Base-by-base conservation (phyloP, 2,329 filamentous ascomycete genomes). In the Colletotrichum euphorbiae region DNA sequence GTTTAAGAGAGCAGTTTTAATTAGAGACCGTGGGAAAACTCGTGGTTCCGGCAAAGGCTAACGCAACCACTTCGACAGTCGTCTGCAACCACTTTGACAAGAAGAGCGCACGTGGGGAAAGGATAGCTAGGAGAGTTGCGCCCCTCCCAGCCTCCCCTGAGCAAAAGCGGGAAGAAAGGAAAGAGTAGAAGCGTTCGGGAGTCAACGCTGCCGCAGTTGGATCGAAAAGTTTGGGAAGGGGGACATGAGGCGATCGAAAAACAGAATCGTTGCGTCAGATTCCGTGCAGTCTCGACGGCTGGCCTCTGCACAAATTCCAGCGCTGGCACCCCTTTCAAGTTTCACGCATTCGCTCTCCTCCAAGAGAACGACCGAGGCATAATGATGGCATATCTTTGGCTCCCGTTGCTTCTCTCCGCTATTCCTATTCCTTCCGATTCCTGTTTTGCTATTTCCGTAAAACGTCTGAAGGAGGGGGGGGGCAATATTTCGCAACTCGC, bases 11-110 rank as follows among this genome's bases (percentile, higher is more conserved):
- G 36, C 15, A 38, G 36, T 38, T n/a, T n/a, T n/a, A n/a, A n/a
- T n/a, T n/a, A n/a, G n/a, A 38, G 36, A 15, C 13, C 9, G 36
- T 15, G 13, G 36, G 28, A 8, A 8, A 28, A 28, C 28, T 8
- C 7, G 28, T 28, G 28, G 28, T 8, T 12, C 48, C 61, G 61
- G 65, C 54, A 68, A 68, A 68, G 65, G 60, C 65, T 68, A 68
- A 68, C 65, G 65, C 65, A 67, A 63, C 51, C 59, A 51, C 64
- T 57, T 67, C 51, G 42, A 63, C 51, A 51, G 17, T 15, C 62
- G 28, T n/a, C 57, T 63, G 64, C 52, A 68, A 55, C 65, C 65
- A 54, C 65, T 48, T 54, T 65, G 54, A 65, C 60, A 24, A 54
- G 13, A 38, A 13, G 19, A 13, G 19, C 46, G 65, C 65, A 65